A percentile compares a stretch with the other conserved stretches of the same genome.
phyloP scores from a whole-genome alignment of 257 asterid genomes.

The Datura wrightii region DNA sequence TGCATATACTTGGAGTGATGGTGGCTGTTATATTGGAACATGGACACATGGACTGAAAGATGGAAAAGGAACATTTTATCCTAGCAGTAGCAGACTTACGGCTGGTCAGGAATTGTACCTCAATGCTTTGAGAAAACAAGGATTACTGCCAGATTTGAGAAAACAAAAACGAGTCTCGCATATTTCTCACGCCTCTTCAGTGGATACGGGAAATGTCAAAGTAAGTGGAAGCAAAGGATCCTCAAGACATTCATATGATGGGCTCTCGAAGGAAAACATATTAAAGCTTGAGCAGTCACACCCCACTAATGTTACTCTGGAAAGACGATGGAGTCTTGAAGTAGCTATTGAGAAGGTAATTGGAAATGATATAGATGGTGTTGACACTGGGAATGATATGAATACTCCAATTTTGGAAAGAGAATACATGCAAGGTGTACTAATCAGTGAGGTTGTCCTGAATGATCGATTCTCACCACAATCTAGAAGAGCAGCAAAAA shows the following conservation, averaged over 20 bases:
- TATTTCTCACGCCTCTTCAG: conserved; percentile 63
- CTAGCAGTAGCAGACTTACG: conserved; percentile 70
- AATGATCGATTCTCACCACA: conserved; percentile 73
- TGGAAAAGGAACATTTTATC: conserved; percentile 93
- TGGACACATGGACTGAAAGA: conserved; percentile 95
- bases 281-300: conserved; percentile 67
- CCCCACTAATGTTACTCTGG: conserved; percentile 58
- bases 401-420: conserved; percentile 79
- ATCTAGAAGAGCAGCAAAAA: conserved; percentile 63
- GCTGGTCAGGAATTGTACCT: conserved; percentile 75
- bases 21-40: conserved; percentile 83
- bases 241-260: conserved; percentile 49
- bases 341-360: conserved; percentile 83
- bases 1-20: conserved; percentile 79
- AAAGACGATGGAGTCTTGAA: conserved; percentile 95
- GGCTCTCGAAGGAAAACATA: conserved; percentile 54
- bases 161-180: conserved; percentile 77
- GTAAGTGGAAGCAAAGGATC: conserved; percentile 56
- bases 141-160: conserved; percentile 75
- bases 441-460: conserved; percentile 80
- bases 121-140: conserved; percentile 80
- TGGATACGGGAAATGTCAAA: conserved; percentile 56
- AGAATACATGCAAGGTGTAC: conserved; percentile 97
- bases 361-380: conserved; percentile 63
- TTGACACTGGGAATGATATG: conserved; percentile 54